Conservation (phyloP, 1,284 basidiomycete genomes). For the Rhodotorula sp. region DNA sequence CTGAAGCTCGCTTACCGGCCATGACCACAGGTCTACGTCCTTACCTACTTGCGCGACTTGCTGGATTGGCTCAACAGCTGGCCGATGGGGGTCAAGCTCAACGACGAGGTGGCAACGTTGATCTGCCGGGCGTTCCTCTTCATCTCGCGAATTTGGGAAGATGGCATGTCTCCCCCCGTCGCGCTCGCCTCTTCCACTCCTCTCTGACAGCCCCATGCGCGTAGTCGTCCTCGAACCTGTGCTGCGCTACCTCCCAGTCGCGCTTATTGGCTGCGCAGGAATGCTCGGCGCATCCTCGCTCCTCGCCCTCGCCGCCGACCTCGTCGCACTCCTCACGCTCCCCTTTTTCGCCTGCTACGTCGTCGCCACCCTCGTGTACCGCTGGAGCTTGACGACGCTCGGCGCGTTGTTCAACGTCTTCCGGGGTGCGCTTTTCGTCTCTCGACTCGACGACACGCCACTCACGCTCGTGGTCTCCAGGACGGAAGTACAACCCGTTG, state of each 20-base stretch:
- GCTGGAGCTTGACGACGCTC: slow-evolving; percentile 63
- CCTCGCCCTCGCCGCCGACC: slow-evolving; percentile 67
- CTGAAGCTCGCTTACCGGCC: no score
- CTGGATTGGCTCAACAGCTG: slow-evolving; percentile 88
- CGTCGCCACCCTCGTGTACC: slow-evolving; percentile 66
- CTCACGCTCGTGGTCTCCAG: slow-evolving; percentile 52
- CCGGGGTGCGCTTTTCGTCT: slow-evolving; percentile 62
- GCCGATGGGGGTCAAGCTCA: slow-evolving; percentile 95
- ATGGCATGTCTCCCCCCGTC: slow-evolving; percentile 54
- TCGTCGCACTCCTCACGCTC: slow-evolving; percentile 65
- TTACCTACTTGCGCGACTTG: slow-evolving; percentile 57
- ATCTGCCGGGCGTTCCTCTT: slow-evolving; percentile 71
- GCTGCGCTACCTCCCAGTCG: slow-evolving; percentile 58
- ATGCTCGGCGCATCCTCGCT: slow-evolving; percentile 69
- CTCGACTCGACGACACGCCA: not conserved
- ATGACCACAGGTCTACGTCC: slow-evolving; percentile 9
- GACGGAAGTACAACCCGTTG: slow-evolving; percentile 81
- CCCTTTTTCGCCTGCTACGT: slow-evolving; percentile 75
- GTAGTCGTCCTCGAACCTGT: slow-evolving; percentile 46
- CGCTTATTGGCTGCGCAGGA: slow-evolving; percentile 60
- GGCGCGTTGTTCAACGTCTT: slow-evolving; percentile 90
- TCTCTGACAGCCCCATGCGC: not conserved
- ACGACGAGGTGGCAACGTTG: slow-evolving; percentile 78
- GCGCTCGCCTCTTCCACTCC: no score
- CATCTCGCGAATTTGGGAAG: slow-evolving; percentile 66